Evolutionary conservation across 2,329 filamentous ascomycete species (phyloP).

Genomic region (Aureobasidium musti): DNA sequence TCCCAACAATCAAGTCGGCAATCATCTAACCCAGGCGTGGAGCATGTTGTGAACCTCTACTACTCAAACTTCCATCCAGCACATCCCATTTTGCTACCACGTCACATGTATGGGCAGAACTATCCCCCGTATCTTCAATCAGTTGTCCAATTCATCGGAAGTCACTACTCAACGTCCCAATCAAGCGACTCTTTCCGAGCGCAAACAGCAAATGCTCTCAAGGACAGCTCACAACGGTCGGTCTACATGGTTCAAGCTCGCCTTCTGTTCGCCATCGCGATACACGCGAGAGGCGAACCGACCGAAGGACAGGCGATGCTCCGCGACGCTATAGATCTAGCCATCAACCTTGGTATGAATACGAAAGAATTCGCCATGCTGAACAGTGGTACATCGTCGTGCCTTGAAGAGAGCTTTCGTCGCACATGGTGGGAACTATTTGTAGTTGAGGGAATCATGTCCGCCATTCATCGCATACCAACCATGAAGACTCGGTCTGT

Average conservation of each 20-base stretch:
- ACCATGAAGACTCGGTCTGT: slow-evolving; percentile 69
- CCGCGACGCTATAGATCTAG: slow-evolving; percentile 66
- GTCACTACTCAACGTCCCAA: slow-evolving; percentile 54
- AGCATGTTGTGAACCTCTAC: slow-evolving; percentile 54
- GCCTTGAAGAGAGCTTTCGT: slow-evolving; percentile 79
- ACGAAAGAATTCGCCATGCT: slow-evolving; percentile 64
- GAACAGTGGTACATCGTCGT: slow-evolving; percentile 63
- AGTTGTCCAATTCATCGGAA: slow-evolving; percentile 59
- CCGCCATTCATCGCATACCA: slow-evolving; percentile 72
- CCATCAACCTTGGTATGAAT: slow-evolving; percentile 76
- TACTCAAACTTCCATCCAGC: slow-evolving; percentile 58
- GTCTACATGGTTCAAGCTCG: slow-evolving; percentile 72
- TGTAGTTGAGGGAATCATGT: slow-evolving; percentile 78
- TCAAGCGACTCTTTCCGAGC: slow-evolving; percentile 49
- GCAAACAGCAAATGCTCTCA: slow-evolving; percentile 53
- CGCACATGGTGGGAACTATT: slow-evolving; percentile 90
- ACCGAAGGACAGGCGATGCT: slow-evolving; percentile 69
- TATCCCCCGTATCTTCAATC: slow-evolving; percentile 54
- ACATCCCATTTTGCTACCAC: slow-evolving; percentile 59
- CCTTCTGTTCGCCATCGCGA: slow-evolving; percentile 71
- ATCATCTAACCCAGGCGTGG: slow-evolving; percentile 36
- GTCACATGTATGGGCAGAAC: slow-evolving; percentile 45
- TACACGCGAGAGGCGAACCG: slow-evolving; percentile 75
- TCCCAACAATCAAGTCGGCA: not conserved
- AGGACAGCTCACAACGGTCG: slow-evolving; percentile 31